phyloP scores from a whole-genome alignment of 345 rosid genomes.

The Aquilaria yunnanensis region DNA sequence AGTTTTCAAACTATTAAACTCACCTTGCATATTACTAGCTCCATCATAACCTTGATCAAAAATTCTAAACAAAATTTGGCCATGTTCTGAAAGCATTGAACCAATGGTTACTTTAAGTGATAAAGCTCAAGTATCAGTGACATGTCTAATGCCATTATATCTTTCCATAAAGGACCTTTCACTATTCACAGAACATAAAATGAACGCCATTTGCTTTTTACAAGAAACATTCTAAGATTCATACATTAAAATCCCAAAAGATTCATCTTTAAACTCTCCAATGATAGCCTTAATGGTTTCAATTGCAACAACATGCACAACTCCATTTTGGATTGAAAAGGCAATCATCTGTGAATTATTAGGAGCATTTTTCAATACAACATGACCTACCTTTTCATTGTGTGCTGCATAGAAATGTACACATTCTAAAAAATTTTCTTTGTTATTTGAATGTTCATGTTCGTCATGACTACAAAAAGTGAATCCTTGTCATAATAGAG shows the following conservation, averaged over 20 bases:
- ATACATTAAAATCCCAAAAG: constrained; percentile 8
- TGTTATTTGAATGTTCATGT: not conserved
- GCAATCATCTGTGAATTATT: not conserved
- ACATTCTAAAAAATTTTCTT: constrained; percentile 11
- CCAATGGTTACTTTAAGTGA: not conserved
- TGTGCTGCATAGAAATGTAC: not conserved
- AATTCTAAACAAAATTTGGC: not conserved
- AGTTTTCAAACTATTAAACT: constrained; percentile 1
- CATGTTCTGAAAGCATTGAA: not conserved
- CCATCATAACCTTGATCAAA: not conserved
- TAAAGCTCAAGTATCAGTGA: not conserved
- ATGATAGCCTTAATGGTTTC: too few species aligned
- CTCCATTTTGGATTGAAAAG: not conserved
- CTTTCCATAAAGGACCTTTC: not conserved
- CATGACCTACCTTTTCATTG: not conserved
- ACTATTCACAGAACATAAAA: not conserved
- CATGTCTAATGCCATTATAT: constrained; percentile 5
- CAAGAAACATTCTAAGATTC: constrained; percentile 4
- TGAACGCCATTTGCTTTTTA: constrained; percentile 8
- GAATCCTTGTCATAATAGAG: constrained; percentile 5
- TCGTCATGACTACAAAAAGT: constrained; percentile 11
- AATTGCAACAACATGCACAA: too few species aligned
- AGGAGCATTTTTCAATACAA: constrained; percentile 4
- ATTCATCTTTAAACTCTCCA: too few species aligned
- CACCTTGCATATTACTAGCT: constrained; percentile 4